Conservation (phyloP, 495 filamentous ascomycete genomes). For the Talaromyces borbonicus region DNA sequence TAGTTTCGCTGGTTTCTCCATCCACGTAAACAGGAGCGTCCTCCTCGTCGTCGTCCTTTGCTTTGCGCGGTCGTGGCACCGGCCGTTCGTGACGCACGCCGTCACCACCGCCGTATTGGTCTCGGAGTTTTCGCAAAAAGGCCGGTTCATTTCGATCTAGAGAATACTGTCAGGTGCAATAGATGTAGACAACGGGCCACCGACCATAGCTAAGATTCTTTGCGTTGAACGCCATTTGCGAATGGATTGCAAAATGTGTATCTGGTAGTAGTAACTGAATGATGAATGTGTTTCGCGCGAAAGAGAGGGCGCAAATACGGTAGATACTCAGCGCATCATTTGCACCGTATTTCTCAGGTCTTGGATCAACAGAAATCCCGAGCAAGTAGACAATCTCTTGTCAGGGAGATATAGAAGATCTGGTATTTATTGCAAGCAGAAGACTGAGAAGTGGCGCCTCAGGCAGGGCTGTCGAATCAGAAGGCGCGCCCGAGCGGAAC, state of each 20-base stretch:
- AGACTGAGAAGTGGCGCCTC: background rate
- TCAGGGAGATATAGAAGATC: background rate
- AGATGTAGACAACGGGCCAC: background rate
- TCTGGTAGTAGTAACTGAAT: too few relatives aligned
- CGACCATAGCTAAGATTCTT: constrained; percentile 41
- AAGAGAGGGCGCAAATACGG: too few relatives aligned
- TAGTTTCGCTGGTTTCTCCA: constrained; percentile 37
- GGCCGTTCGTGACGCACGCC: constrained; percentile 32
- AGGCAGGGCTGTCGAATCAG: constrained; percentile 5
- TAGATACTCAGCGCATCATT: too few relatives aligned
- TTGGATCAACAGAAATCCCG: too few relatives aligned
- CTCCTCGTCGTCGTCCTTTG: constrained; percentile 29
- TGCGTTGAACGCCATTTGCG: constrained; percentile 33
- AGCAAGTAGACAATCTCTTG: too few relatives aligned
- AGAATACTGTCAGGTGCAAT: background rate
- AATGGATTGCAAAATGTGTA: background rate
- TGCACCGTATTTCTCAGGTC: too few relatives aligned
- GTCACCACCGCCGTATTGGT: constrained; percentile 27
- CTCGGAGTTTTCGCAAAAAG: constrained; percentile 36
- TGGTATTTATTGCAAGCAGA: background rate
- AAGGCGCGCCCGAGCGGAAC: background rate
- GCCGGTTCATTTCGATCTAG: constrained; percentile 39
- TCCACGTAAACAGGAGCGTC: constrained; percentile 42
- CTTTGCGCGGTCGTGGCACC: constrained; percentile 29
- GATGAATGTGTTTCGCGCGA: too few relatives aligned